Evolutionary conservation across 805 yeast species (phyloP).

Genomic region (Ogataea nitratoaversa): DNA sequence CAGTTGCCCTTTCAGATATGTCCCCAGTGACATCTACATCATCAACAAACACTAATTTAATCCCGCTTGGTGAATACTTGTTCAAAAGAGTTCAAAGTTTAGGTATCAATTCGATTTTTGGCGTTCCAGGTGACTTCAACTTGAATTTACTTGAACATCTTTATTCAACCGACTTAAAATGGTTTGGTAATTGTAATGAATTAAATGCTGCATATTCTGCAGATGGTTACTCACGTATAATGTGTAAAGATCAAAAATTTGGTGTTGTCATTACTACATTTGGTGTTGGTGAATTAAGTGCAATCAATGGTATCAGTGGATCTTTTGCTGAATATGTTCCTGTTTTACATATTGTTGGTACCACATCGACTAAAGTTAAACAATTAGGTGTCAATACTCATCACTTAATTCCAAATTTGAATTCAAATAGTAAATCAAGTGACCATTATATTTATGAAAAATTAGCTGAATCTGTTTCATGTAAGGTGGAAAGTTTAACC

Average conservation of each 20-base stretch:
- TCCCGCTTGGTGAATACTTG: constrained; percentile 61
- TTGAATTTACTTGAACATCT: constrained; percentile 63
- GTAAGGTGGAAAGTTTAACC: constrained; percentile 48
- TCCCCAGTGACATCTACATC: background rate
- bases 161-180: constrained; percentile 50
- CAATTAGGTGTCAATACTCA: constrained; percentile 38
- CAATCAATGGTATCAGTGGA: constrained; percentile 78
- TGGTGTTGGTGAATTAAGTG: constrained; percentile 89
- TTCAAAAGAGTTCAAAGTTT: constrained; percentile 53
- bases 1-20: constrained; percentile 4
- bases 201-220: constrained; percentile 86
- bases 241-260: constrained; percentile 40
- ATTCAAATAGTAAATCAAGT: constrained; percentile 42
- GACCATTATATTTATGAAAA: constrained; percentile 65
- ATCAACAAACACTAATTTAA: constrained; percentile 15
- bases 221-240: constrained; percentile 77
- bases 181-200: constrained; percentile 88
- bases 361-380: constrained; percentile 42
- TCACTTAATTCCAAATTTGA: constrained; percentile 53
- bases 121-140: constrained; percentile 80
- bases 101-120: constrained; percentile 60
- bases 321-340: constrained; percentile 80
- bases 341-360: constrained; percentile 80
- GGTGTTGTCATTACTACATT: constrained; percentile 69
- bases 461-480: constrained; percentile 53